phyloP scores from a whole-genome alignment of 176 grass and related monocot genomes.

The barley (Hordeum vulgare) region DNA sequence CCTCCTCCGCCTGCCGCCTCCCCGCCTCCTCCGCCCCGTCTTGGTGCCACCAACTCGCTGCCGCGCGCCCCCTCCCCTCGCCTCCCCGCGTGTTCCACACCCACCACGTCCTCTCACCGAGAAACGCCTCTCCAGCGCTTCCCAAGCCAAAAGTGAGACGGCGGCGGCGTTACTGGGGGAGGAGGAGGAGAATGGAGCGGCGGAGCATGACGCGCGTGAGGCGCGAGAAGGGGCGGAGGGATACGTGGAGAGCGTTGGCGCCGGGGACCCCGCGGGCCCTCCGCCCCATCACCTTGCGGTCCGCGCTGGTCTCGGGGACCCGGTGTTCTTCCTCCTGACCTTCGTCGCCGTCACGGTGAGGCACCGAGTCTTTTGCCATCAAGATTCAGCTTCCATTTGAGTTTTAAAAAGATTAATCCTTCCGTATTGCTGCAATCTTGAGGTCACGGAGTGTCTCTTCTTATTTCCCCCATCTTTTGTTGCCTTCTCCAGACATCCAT shows the following conservation, averaged over 20 bases:
- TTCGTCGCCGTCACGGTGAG: conserved; percentile 50
- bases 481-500: conserved; percentile 46
- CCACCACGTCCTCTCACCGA: neutral
- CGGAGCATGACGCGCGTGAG: neutral
- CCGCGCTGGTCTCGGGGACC: conserved; percentile 50
- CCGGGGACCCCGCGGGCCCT: conserved; percentile 14
- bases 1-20: neutral
- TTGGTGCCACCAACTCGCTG: neutral
- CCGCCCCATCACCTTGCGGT: conserved; percentile 3
- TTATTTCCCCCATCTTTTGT: neutral
- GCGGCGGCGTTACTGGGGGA: neutral
- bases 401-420: neutral
- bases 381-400: neutral
- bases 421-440: neutral
- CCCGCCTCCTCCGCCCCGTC: neutral
- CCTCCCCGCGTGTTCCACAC: neutral
- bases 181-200: neutral
- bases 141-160: conserved; percentile 1
- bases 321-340: conserved; percentile 58
- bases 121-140: neutral
- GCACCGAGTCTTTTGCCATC: neutral
- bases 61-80: neutral
- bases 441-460: neutral
- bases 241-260: conserved; percentile 26
- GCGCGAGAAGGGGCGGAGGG: neutral